These are phyloP conservation scores for Populus hybrid DNA, from an alignment of 441 rosid species.

Conservation along the genomic window DNA sequence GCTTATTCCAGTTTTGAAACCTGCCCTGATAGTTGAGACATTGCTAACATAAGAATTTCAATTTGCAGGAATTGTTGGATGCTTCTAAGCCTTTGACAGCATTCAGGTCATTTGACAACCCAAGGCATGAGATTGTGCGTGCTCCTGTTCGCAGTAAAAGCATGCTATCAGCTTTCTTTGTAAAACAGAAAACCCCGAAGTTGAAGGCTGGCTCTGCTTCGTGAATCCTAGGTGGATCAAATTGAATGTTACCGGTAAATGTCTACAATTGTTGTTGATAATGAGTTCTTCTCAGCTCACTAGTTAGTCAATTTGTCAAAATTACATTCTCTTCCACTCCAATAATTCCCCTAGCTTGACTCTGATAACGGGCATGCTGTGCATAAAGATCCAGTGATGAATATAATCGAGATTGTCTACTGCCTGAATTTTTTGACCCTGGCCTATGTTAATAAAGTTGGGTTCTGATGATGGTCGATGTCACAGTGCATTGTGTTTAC, in stretches of 20 bases:
- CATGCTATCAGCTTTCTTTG: conserved; percentile 78
- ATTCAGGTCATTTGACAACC: conserved; percentile 65
- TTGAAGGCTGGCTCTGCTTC: conserved; percentile 63
- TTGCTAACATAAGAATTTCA: background rate
- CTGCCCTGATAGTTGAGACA: background rate
- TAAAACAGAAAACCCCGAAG: conserved; percentile 65
- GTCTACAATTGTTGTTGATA: conserved; percentile 18
- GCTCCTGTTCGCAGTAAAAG: conserved; percentile 76
- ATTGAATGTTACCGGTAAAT: conserved; percentile 19
- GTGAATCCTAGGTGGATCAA: conserved; percentile 22
- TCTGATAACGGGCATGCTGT: conserved; percentile 25
- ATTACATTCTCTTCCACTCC: conserved; percentile 9
- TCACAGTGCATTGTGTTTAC: background rate
- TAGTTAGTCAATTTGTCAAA: conserved; percentile 12
- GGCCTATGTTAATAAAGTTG: conserved; percentile 9
- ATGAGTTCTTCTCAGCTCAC: conserved; percentile 8
- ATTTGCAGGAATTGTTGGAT: conserved; percentile 56
- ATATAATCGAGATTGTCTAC: conserved; percentile 9
- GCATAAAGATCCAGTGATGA: conserved; percentile 17
- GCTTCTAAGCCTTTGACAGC: conserved; percentile 49
- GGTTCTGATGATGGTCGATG: background rate
- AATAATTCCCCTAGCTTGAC: background rate
- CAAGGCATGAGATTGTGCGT: conserved; percentile 44
- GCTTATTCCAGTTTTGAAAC: background rate
- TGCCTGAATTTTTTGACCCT: background rate